Base-by-base conservation (phyloP, 495 filamentous ascomycete species). In the Usnea hakonensis region DNA sequence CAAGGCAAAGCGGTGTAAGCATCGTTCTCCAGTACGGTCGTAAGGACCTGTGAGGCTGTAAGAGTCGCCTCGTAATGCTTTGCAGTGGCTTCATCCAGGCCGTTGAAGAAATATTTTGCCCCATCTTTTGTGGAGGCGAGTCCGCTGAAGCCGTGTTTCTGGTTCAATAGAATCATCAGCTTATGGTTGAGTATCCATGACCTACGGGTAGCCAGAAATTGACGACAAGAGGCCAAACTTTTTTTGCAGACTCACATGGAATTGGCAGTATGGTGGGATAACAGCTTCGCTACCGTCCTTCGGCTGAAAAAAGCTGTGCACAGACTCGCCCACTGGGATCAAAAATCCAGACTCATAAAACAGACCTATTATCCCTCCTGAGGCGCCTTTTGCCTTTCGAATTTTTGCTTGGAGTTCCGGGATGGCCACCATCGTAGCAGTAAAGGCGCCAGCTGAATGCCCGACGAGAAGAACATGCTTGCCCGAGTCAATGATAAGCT, bases 91-190 rank as follows among this genome's bases (percentile, higher is more conserved):
- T 43, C 60, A 0, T 50, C 33, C 32, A 62, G 38, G 19, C 50
- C 60, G 26, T 57, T 62, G 60, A 57, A 62, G 48, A 57, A 62
- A 13, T 57, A 62, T 32, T 62, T 35, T 5, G 48, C 50, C 2
- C 50, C 37, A 32, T 55, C 37, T 35, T 50, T 66, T 66, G 5
- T 62, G 75, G 74, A 71, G 75, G 74, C 68, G 72, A 77, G n/a
- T n/a, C n/a, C n/a, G n/a, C n/a, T n/a, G n/a, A n/a, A n/a, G 46
- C 6, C 46, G 28, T 50, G 46, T 0, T 30, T 50, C 46, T 73
- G 28, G 0, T n/a, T n/a, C n/a, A n/a, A n/a, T n/a, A n/a, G n/a
- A n/a, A n/a, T n/a, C n/a, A n/a, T n/a, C n/a, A n/a, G n/a, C n/a
- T n/a, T n/a, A n/a, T n/a, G n/a, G n/a, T n/a, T n/a, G n/a, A n/a